phyloP scores from a whole-genome alignment of 2,329 filamentous ascomycete genomes.

The Paecilomyces sp. region DNA sequence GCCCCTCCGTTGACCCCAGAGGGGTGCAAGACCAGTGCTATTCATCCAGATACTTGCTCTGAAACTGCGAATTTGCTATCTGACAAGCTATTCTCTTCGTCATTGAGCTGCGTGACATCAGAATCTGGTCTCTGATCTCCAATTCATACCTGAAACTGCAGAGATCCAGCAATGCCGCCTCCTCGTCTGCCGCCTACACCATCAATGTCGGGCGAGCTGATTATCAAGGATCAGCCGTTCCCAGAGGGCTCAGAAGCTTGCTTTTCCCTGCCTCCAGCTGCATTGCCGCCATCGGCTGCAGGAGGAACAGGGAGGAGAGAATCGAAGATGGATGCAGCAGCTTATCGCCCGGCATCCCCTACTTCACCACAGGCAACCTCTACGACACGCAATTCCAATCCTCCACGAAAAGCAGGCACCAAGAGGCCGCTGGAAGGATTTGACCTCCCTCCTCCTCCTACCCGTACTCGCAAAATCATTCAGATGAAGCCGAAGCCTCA shows the following conservation, averaged over 20 bases:
- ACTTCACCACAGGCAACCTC: conserved; percentile 22
- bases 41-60: background rate
- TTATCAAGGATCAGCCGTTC: conserved; percentile 26
- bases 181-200: conserved; percentile 29
- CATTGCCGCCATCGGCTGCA: conserved; percentile 19
- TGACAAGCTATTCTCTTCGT: background rate
- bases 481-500: conserved; percentile 75
- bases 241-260: conserved; percentile 21
- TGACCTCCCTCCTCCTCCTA: conserved; percentile 83
- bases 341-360: conserved; percentile 25
- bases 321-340: conserved; percentile 7
- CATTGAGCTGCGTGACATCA: background rate
- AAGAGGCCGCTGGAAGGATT: conserved; percentile 49
- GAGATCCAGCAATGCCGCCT: conserved; percentile 20
- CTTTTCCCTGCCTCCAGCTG: conserved; percentile 30
- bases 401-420: conserved; percentile 23
- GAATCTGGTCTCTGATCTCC: background rate
- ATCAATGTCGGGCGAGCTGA: conserved; percentile 31
- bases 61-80: background rate
- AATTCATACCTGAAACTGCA: background rate
- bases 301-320: conserved; percentile 18
- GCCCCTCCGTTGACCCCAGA: background rate
- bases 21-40: background rate
- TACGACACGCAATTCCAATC: conserved; percentile 14
- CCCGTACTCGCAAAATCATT: conserved; percentile 89